These are phyloP conservation scores for Balakata baccata DNA, from an alignment of 345 rosid genomes.

Conservation along the genomic window DNA sequence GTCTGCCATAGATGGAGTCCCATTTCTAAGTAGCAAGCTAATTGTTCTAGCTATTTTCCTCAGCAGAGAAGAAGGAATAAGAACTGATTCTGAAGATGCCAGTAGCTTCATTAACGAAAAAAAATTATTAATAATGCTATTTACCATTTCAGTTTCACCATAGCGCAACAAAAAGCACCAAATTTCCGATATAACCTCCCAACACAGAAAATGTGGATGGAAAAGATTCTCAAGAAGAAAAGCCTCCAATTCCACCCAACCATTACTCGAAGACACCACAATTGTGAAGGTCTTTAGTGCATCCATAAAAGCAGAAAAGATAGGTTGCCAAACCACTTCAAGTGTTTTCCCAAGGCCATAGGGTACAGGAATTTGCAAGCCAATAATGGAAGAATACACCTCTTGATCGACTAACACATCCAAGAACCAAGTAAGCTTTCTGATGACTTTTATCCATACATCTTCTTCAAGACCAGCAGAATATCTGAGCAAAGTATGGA, in stretches of 20 bases:
- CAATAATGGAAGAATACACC: slow-evolving; percentile 61
- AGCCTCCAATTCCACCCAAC: slow-evolving; percentile 60
- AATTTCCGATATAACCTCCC: slow-evolving; percentile 74
- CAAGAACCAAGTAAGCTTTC: slow-evolving; percentile 70
- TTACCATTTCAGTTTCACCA: slow-evolving; percentile 50
- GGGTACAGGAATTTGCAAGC: slow-evolving; percentile 54
- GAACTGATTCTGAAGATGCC: slow-evolving; percentile 51
- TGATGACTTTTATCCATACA: slow-evolving; percentile 41
- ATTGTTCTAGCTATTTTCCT: slow-evolving; percentile 66
- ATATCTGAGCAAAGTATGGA: slow-evolving; percentile 54
- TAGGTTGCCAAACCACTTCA: slow-evolving; percentile 62
- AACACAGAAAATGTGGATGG: slow-evolving; percentile 82
- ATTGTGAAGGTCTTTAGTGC: slow-evolving; percentile 72
- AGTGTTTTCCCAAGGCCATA: slow-evolving; percentile 49
- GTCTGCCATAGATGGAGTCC: slow-evolving; percentile 52
- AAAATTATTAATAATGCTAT: slow-evolving; percentile 46
- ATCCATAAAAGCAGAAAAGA: slow-evolving; percentile 54
- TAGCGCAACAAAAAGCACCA: slow-evolving; percentile 75
- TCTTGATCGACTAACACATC: slow-evolving; percentile 51
- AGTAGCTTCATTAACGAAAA: slow-evolving; percentile 46
- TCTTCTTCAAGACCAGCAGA: slow-evolving; percentile 50
- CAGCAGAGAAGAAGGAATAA: slow-evolving; percentile 54
- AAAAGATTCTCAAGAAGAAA: slow-evolving; percentile 71
- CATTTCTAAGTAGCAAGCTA: slow-evolving; percentile 53
- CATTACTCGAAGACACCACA: slow-evolving; percentile 52